Evolutionary conservation across 2,329 filamentous ascomycete species (phyloP).

Genomic region (Hymenoscyphus occultus): DNA sequence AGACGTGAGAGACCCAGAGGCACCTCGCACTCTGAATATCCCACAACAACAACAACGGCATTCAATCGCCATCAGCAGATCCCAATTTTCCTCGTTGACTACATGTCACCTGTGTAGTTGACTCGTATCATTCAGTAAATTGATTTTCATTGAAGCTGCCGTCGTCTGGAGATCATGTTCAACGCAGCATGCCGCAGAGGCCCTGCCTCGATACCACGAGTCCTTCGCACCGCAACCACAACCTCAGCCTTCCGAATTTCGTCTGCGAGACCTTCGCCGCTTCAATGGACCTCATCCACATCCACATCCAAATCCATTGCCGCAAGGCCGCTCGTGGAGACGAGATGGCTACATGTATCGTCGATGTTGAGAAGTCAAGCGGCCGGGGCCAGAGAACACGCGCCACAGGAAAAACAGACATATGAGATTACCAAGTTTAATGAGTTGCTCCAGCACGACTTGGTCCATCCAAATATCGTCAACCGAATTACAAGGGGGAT

Average conservation of each 20-base stretch:
- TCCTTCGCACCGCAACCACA: conserved; percentile 26
- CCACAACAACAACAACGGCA: background rate
- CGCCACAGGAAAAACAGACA: conserved; percentile 7
- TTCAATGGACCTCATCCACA: conserved; percentile 19
- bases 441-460: conserved; percentile 31
- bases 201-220: conserved; percentile 34
- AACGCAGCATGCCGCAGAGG: conserved; percentile 35
- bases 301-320: conserved; percentile 12
- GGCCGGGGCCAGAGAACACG: conserved; percentile 11
- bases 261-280: conserved; percentile 29
- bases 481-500: conserved; percentile 65
- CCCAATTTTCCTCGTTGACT: conserved; percentile 15
- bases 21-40: background rate
- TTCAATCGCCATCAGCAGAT: conserved; percentile 11
- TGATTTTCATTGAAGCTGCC: conserved; percentile 13
- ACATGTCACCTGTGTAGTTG: conserved; percentile 14
- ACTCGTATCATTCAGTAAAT: conserved; percentile 17
- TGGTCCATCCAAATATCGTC: conserved; percentile 35
- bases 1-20: background rate
- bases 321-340: conserved; percentile 20
- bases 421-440: conserved; percentile 33
- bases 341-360: conserved; percentile 33
- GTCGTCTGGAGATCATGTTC: conserved; percentile 29
- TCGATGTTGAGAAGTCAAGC: conserved; percentile 24
- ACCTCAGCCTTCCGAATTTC: conserved; percentile 27